Evolutionary conservation across 345 rosid species (phyloP), one percentile per base, ranked within the genome.

Genomic region (Lumnitzera littorea): DNA sequence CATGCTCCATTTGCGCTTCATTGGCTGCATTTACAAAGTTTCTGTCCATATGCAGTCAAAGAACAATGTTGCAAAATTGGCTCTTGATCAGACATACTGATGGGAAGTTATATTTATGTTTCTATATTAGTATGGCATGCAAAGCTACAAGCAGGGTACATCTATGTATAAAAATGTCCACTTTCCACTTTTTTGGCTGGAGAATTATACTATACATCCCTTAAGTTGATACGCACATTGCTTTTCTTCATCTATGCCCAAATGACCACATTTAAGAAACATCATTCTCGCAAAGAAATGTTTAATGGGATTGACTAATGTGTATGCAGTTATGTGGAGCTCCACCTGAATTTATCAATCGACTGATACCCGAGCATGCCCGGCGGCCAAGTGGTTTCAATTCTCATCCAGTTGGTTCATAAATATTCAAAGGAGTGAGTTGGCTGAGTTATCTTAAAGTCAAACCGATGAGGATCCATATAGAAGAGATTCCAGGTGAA

Each of bases 321-420:
- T 57, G 43, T 15, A 29, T 62, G 43, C 83, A 89, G 96, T 57
- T 86, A 55, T n/a, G 70, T 12, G 89, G 85, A 20, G 92, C 89
- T 55, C 77, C 90, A 24, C 78, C 85, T 0, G 92, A 89, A 63
- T 82, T 89, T 51, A 78, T 82, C 66, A 80, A 66, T 73, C 76
- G 82, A 77, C 74, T 84, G 61, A 79, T 89, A 71, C 96, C 96
- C 0, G 91, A 84, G 72, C 85, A 89, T 31, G 58, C 78, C 43
- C 79, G 82, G 66, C 73, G 82, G 66, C 78, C 70, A 65, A 75
- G 66, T 54, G 80, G 66, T 62, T 67, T 74, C 25, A 71, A 63
- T 63, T 60, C 70, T 14, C 70, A 71, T 61, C 73, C 71, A 12
- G 60, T 71, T 56, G 82, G 76, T 29, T 70, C 77, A 1, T 78